Conservation (phyloP, 208 protist genomes). For the Crithidia sp. region DNA sequence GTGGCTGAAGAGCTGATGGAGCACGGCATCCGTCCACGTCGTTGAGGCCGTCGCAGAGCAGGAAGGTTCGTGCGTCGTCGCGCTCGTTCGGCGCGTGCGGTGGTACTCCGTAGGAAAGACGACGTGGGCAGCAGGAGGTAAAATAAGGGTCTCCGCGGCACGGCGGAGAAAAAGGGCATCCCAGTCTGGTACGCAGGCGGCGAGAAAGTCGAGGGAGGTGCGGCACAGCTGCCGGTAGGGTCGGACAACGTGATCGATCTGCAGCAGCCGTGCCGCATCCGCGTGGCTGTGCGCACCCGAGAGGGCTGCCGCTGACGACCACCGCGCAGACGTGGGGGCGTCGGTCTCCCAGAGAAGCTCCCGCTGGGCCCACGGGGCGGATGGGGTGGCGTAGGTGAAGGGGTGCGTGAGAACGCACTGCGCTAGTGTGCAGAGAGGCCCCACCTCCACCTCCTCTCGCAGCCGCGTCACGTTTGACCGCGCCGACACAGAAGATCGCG, state of each 20-base stretch:
- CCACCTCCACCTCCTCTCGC: conserved; percentile 46
- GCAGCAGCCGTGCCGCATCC: conserved; percentile 33
- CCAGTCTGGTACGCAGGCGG: conserved; percentile 51
- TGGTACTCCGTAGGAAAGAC: conserved; percentile 48
- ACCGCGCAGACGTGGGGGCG: background rate
- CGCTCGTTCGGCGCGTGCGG: background rate
- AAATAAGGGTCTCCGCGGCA: conserved; percentile 57
- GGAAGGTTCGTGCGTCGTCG: too few relatives aligned
- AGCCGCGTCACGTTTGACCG: conserved; percentile 26
- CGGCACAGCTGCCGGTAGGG: conserved; percentile 50
- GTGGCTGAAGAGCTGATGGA: conserved; percentile 29
- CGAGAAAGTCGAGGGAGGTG: conserved; percentile 56
- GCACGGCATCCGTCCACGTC: conserved; percentile 34
- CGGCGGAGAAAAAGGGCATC: conserved; percentile 64
- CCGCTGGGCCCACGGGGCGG: conserved; percentile 42
- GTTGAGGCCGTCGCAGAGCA: background rate
- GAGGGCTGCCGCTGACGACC: too few relatives aligned
- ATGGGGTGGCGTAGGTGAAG: conserved; percentile 53
- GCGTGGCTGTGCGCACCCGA: background rate
- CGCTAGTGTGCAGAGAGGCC: conserved; percentile 53
- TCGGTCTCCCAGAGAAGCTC: conserved; percentile 33
- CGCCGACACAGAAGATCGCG: conserved; percentile 2
- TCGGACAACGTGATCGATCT: conserved; percentile 43
- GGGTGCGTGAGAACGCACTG: conserved; percentile 61
- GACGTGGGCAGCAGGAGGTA: conserved; percentile 61